Base-by-base conservation (phyloP, 2,329 filamentous ascomycete genomes). In the Alternaria ethzedia region DNA sequence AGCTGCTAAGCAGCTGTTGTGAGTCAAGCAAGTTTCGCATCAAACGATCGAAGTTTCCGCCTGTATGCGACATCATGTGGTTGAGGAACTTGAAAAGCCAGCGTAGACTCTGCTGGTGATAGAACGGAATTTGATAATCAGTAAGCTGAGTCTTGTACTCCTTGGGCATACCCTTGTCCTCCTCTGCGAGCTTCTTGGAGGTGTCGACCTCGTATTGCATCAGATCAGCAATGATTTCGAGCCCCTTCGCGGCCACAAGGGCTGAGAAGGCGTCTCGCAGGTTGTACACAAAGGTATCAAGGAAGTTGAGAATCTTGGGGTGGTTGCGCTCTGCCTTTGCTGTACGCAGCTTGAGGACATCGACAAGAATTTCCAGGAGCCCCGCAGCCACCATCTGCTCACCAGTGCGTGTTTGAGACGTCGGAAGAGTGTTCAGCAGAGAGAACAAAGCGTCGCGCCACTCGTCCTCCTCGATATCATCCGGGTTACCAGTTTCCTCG, bases 71-170 rank as follows among this genome's bases (percentile, higher is more conserved):
- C 90, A 98, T 97, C 82, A 98, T 91, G 78, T 98, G 94, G 71
- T 97, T 94, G 66, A 97, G 91, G 76, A 98, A 97, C 79, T 97
- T 97, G 79, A 99, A 91, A 47, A 97, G 85, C 89, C 93, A 96
- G 75, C 96, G 94, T 28, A 99, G 85, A 17, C 93, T 95, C 78
- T 97, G 93, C 77, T 98, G 96, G 70, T 97, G 91, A 77, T 94
- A 93, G 78, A 93, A 97, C 0, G 94, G 93, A 57, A 98, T 94
- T 73, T 93, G 88, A 77, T 97, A 99, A 81, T 99, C 96, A 47
- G 96, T 93, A 25, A 91, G 87, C 59, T 91, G 90, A 10, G 94
- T 97, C 72, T 89, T 90, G 79, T 91, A 93, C 54, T 90, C 84
- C 11, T 85, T 80, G 7, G 88, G 87, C 65, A 96, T 93, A 12